Conservation (phyloP, 1,284 basidiomycete genomes). For the Porogramme epimiltina region DNA sequence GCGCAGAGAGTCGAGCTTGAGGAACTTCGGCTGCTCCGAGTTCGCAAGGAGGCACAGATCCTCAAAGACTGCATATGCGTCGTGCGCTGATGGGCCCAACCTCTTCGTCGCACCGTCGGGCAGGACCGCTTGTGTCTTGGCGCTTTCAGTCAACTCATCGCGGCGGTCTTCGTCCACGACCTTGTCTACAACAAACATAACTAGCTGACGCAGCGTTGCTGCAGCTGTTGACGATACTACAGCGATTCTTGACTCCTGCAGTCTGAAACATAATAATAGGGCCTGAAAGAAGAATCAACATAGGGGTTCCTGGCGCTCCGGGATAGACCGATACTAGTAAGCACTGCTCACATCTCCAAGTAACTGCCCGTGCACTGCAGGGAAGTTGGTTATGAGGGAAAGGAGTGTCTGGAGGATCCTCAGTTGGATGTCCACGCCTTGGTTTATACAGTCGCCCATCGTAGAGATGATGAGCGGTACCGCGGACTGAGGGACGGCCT, state of each 20-base stretch:
- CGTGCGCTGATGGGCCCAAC: slow-evolving; percentile 81
- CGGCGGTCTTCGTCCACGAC: slow-evolving; percentile 80
- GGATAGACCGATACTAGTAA: not conserved
- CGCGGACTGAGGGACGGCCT: slow-evolving; percentile 80
- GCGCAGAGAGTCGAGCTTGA: slow-evolving; percentile 84
- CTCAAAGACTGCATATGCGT: slow-evolving; percentile 88
- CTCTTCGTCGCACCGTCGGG: slow-evolving; percentile 63
- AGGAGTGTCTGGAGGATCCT: slow-evolving; percentile 90
- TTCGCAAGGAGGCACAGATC: slow-evolving; percentile 89
- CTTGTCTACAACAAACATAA: slow-evolving; percentile 98
- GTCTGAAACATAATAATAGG: slow-evolving; percentile 88
- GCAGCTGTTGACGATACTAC: slow-evolving; percentile 98
- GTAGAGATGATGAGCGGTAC: slow-evolving; percentile 81
- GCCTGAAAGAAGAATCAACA: slow-evolving; percentile 50
- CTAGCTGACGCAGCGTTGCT: slow-evolving; percentile 92
- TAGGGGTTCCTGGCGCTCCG: not conserved
- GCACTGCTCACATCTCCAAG: slow-evolving; percentile 70
- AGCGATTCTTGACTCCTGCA: slow-evolving; percentile 93
- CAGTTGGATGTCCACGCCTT: slow-evolving; percentile 94
- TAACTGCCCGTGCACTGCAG: slow-evolving; percentile 75
- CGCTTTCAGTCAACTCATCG: slow-evolving; percentile 36
- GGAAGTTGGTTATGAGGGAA: slow-evolving; percentile 86
- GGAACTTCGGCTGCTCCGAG: slow-evolving; percentile 80
- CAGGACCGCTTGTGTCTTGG: slow-evolving; percentile 50
- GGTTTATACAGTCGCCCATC: slow-evolving; percentile 84